Evolutionary conservation across 2,329 filamentous ascomycete species (phyloP).

Genomic region (Didymella lethalis): DNA sequence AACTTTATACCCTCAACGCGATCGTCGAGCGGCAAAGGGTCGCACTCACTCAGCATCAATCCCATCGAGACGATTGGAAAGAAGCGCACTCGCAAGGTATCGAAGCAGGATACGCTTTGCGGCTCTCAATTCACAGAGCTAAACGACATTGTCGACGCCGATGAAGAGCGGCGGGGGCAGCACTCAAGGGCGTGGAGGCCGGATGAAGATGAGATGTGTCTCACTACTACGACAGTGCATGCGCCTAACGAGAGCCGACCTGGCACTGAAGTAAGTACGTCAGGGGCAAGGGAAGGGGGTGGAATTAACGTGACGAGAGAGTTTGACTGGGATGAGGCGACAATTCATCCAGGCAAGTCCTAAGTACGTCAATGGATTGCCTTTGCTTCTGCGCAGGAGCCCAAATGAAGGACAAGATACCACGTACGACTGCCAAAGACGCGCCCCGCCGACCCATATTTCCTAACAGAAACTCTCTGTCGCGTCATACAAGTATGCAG

Average conservation of each 20-base stretch:
- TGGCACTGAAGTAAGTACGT: slow-evolving; percentile 2
- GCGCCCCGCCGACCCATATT: background rate
- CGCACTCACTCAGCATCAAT: slow-evolving; percentile 18
- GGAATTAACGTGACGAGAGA: slow-evolving; percentile 30
- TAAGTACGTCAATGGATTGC: background rate
- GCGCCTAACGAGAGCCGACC: slow-evolving; percentile 17
- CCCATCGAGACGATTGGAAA: slow-evolving; percentile 35
- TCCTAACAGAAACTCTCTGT: background rate
- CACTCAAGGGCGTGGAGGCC: slow-evolving; percentile 26
- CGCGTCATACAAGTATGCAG: background rate
- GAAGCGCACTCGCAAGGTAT: slow-evolving; percentile 33
- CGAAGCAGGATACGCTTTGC: slow-evolving; percentile 25
- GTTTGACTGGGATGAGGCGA: slow-evolving; percentile 34
- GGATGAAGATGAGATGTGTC: slow-evolving; percentile 35
- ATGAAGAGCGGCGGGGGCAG: slow-evolving; percentile 1
- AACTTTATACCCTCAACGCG: slow-evolving; percentile 22
- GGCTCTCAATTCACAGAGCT: slow-evolving; percentile 24
- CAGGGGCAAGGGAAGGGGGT: slow-evolving; percentile 5
- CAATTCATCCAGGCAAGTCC: background rate
- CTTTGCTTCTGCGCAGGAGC: background rate
- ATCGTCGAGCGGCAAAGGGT: slow-evolving; percentile 16
- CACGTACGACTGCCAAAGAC: background rate
- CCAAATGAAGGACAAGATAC: background rate
- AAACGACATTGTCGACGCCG: slow-evolving; percentile 4
- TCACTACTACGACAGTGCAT: slow-evolving; percentile 28